Conservation (phyloP, 2,329 filamentous ascomycete species). For the Neofusicoccum laricinum region DNA sequence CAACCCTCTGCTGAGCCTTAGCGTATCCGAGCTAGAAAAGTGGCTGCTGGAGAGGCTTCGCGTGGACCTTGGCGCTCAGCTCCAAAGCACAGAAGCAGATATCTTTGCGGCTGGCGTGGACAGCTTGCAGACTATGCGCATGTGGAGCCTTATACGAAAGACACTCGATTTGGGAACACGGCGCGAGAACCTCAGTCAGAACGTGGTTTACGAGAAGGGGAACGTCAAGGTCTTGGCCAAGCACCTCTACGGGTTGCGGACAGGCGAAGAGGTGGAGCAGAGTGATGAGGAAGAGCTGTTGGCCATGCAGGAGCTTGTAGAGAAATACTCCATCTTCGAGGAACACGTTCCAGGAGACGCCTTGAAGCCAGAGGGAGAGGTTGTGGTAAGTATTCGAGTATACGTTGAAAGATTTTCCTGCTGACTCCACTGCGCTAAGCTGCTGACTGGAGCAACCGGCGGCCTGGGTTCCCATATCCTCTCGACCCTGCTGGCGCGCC, state of each 20-base stretch:
- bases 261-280: constrained; percentile 31
- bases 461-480: constrained; percentile 62
- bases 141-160: constrained; percentile 41
- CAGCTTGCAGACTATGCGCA: constrained; percentile 56
- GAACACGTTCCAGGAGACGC: constrained; percentile 21
- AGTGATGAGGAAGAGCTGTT: constrained; percentile 44
- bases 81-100: constrained; percentile 44
- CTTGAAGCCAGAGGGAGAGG: constrained; percentile 14
- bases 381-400: constrained; percentile 16
- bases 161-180: constrained; percentile 45
- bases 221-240: constrained; percentile 47
- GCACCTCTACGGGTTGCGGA: constrained; percentile 44
- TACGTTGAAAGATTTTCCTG: no score
- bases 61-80: constrained; percentile 20
- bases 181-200: constrained; percentile 46
- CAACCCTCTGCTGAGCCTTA: constrained; percentile 21
- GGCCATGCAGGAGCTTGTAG: constrained; percentile 47
- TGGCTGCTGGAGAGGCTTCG: constrained; percentile 24
- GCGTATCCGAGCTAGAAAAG: constrained; percentile 30
- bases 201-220: constrained; percentile 58
- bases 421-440: constrained; percentile 9
- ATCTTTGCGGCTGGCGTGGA: constrained; percentile 60
- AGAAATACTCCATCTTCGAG: constrained; percentile 42
- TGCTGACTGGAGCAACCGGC: constrained; percentile 64
- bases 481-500: constrained; percentile 27